These are phyloP conservation scores for Massarina eburnea DNA, from an alignment of 2,329 filamentous ascomycete genomes.

Conservation along the genomic window DNA sequence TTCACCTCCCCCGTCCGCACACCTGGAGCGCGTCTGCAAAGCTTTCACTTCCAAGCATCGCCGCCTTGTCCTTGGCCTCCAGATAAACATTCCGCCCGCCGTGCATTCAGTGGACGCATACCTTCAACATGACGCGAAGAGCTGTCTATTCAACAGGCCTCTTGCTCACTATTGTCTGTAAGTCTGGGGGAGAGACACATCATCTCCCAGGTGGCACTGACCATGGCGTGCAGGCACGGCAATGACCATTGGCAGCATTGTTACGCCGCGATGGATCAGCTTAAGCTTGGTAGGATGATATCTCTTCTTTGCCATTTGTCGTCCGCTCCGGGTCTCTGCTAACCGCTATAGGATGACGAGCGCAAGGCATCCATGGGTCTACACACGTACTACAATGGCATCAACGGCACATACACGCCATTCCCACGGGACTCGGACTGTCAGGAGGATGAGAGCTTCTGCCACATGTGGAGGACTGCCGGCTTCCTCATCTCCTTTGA, in stretches of 20 bases:
- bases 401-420: conserved; percentile 62
- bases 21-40: conserved; percentile 1
- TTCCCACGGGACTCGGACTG: conserved; percentile 73
- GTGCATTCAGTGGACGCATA: no score
- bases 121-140: conserved; percentile 48
- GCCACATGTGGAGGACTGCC: conserved; percentile 85
- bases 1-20: conserved; percentile 1
- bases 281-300: conserved; percentile 51
- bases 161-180: conserved; percentile 49
- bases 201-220: conserved; percentile 7
- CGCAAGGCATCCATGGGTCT: conserved; percentile 65
- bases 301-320: no score
- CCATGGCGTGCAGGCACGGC: conserved; percentile 59
- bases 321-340: conserved; percentile 3
- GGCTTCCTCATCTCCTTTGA: conserved; percentile 87
- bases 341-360: conserved; percentile 31
- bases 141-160: conserved; percentile 53
- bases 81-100: no score
- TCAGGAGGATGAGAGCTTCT: conserved; percentile 71
- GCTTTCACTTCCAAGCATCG: background rate
- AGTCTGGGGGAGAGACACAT: conserved; percentile 10
- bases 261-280: conserved; percentile 70
- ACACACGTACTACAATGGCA: conserved; percentile 75
- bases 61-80: conserved; percentile 12
- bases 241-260: conserved; percentile 70